A percentile compares a stretch with the other conserved stretches of the same genome.
Conservation (phyloP, 305 asterid genomes). For the Fraxinus paxiana region DNA sequence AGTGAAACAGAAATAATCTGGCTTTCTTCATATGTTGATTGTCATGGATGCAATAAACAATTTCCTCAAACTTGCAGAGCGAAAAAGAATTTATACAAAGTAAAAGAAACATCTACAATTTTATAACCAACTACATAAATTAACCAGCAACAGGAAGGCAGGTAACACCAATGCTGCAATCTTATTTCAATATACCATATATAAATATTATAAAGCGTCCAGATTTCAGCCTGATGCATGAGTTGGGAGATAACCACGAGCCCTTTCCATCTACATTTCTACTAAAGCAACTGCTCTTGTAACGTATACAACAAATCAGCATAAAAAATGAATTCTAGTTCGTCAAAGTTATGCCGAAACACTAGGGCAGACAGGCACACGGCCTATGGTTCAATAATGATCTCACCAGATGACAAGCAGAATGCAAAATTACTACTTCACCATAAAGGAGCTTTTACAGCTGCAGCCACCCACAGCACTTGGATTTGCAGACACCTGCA, state of each 20-base stretch:
- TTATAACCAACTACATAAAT: not conserved
- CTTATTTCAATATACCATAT: not conserved
- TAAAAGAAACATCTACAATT: not conserved
- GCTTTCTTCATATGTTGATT: not conserved
- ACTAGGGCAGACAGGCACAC: not conserved
- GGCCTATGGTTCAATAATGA: not conserved
- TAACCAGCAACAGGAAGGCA: not conserved
- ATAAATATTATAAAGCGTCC: not conserved
- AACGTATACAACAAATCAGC: not conserved
- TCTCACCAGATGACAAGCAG: not conserved
- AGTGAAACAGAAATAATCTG: not conserved
- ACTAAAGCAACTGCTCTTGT: not conserved
- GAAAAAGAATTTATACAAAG: not conserved
- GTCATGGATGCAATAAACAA: not conserved
- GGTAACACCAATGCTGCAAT: not conserved
- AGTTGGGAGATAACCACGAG: not conserved
- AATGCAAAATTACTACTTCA: slow-evolving; percentile 31
- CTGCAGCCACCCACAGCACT: slow-evolving; percentile 90
- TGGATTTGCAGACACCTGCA: slow-evolving; percentile 80
- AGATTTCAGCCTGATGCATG: not conserved
- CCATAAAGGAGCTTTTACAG: slow-evolving; percentile 85
- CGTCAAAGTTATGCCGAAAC: not conserved
- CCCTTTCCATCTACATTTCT: not conserved
- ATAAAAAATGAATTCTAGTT: not conserved
- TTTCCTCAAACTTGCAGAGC: not conserved